A percentile compares a stretch with the other conserved stretches of the same genome.
phyloP scores from a whole-genome alignment of 345 rosid genomes.

The Rhizophora apiculata region DNA sequence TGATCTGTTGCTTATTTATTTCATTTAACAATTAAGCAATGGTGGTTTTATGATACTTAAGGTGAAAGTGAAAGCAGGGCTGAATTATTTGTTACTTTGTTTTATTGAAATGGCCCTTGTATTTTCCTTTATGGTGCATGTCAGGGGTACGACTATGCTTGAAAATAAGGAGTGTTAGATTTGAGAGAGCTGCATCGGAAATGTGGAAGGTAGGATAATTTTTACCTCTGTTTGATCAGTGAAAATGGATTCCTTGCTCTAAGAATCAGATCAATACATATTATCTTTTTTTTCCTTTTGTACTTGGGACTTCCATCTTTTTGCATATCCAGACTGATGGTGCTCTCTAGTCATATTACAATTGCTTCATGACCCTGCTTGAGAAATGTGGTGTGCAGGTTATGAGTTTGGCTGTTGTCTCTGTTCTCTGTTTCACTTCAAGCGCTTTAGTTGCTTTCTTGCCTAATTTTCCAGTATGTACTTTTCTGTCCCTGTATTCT shows the following conservation, averaged over 20 bases:
- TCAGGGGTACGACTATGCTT: slow-evolving; percentile 52
- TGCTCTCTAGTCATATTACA: no score
- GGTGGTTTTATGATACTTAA: no score
- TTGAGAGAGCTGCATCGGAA: slow-evolving; percentile 60
- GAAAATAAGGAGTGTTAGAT: slow-evolving; percentile 60
- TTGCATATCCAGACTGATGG: no score
- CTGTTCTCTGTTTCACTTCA: slow-evolving; percentile 52
- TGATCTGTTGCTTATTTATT: no score
- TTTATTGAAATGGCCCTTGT: not conserved
- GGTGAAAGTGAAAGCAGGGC: not conserved
- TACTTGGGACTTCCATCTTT: no score
- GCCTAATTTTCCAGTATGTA: slow-evolving; percentile 52
- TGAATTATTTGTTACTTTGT: not conserved
- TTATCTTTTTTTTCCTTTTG: not conserved
- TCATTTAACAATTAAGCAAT: no score
- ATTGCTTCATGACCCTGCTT: not conserved
- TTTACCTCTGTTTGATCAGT: not conserved
- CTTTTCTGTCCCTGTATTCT: slow-evolving; percentile 4
- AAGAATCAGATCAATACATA: not conserved
- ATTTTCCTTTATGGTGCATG: slow-evolving; percentile 10
- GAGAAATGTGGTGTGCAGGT: slow-evolving; percentile 38
- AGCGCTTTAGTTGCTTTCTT: slow-evolving; percentile 48
- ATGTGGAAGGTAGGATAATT: slow-evolving; percentile 52
- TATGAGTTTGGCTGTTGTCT: slow-evolving; percentile 56
- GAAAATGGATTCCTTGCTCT: no score